phyloP scores from a whole-genome alignment of 495 filamentous ascomycete species.

The Penicillium taxi region DNA sequence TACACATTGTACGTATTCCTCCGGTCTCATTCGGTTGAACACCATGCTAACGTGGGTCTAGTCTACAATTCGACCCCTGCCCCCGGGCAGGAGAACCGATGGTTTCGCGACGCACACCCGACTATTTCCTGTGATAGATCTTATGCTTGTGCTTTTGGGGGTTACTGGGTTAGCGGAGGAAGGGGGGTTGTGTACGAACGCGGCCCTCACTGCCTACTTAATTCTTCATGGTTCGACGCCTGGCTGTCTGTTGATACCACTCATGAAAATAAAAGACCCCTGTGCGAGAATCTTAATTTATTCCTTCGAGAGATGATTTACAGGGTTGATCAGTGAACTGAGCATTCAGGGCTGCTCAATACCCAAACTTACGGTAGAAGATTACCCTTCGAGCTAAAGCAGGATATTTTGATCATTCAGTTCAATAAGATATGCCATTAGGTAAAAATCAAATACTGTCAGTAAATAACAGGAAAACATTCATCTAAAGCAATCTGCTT shows the following conservation, averaged over 20 bases:
- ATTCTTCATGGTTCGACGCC: conserved; percentile 35
- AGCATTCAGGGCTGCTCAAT: too few species aligned
- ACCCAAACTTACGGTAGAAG: too few species aligned
- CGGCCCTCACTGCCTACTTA: conserved; percentile 26
- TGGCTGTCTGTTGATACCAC: conserved; percentile 43
- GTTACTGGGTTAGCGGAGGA: conserved; percentile 26
- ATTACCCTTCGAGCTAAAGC: too few species aligned
- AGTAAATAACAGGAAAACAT: too few species aligned
- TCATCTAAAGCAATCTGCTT: too few species aligned
- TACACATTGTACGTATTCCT: conserved; percentile 88
- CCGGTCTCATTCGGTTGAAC: neutral
- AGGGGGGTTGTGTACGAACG: conserved; percentile 26
- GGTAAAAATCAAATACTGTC: too few species aligned
- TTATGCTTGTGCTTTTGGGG: conserved; percentile 20
- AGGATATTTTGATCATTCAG: too few species aligned
- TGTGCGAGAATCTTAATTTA: conserved; percentile 11
- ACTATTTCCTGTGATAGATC: conserved; percentile 87
- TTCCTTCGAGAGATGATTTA: neutral
- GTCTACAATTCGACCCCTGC: conserved; percentile 99
- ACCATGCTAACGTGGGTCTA: conserved; percentile 29
- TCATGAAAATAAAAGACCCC: conserved; percentile 42
- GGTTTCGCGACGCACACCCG: conserved; percentile 94
- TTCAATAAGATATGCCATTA: too few species aligned
- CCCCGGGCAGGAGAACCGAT: conserved; percentile 95
- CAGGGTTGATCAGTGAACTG: too few species aligned